Evolutionary conservation across 495 filamentous ascomycete genomes (phyloP).

Genomic region (Tetracladium marchalianum): DNA sequence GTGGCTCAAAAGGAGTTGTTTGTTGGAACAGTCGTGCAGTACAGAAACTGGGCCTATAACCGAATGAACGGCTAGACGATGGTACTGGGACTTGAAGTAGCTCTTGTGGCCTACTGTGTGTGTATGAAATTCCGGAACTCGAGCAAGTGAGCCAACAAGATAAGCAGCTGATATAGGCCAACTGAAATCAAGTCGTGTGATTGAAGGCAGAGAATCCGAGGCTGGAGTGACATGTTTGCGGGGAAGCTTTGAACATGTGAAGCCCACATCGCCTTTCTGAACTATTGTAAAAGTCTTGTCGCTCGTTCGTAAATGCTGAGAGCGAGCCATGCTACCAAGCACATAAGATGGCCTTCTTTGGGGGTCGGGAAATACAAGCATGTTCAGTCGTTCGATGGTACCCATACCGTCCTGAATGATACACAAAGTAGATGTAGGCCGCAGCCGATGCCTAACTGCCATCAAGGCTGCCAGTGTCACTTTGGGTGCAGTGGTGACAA

Average conservation of each 20-base stretch:
- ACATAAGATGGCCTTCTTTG: slow-evolving; percentile 61
- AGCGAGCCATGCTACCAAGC: slow-evolving; percentile 47
- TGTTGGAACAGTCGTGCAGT: slow-evolving; percentile 61
- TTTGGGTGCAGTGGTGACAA: slow-evolving; percentile 57
- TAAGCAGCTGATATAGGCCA: slow-evolving; percentile 17
- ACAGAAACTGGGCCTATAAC: slow-evolving; percentile 72
- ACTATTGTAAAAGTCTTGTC: slow-evolving; percentile 44
- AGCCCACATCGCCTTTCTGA: slow-evolving; percentile 42
- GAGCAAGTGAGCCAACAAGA: slow-evolving; percentile 21
- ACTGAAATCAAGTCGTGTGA: slow-evolving; percentile 5
- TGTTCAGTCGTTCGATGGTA: slow-evolving; percentile 60
- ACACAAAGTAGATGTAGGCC: slow-evolving; percentile 60
- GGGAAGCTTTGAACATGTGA: slow-evolving; percentile 4
- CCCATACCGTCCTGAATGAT: slow-evolving; percentile 83
- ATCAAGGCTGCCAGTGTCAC: slow-evolving; percentile 45
- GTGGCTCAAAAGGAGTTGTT: slow-evolving; percentile 54
- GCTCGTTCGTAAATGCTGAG: slow-evolving; percentile 44
- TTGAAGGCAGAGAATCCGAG: not conserved
- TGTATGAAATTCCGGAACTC: slow-evolving; percentile 15
- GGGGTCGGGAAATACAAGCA: slow-evolving; percentile 55
- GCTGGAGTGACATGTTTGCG: not conserved
- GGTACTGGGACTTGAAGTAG: slow-evolving; percentile 41
- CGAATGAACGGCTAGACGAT: slow-evolving; percentile 62
- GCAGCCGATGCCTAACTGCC: slow-evolving; percentile 54
- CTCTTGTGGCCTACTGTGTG: slow-evolving; percentile 21